Conservation (phyloP, 805 yeast genomes). For the Saccharomycopsis fibuligera region DNA sequence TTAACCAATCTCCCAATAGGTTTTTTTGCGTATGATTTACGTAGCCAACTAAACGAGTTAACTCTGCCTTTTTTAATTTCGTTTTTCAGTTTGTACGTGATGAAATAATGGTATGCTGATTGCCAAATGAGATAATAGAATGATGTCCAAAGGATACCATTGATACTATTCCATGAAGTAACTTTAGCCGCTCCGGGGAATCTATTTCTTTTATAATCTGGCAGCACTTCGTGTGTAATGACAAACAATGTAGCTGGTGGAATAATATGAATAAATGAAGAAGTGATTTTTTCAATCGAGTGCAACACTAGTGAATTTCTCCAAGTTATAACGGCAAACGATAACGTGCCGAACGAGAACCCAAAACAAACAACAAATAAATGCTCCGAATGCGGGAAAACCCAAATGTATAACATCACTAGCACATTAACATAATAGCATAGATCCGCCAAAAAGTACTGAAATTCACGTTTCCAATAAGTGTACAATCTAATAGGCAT, state of each 20-base stretch:
- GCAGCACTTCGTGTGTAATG: conserved; percentile 69
- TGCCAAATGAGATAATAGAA: conserved; percentile 87
- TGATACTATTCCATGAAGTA: conserved; percentile 62
- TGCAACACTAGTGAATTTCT: conserved; percentile 88
- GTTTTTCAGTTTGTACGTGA: conserved; percentile 71
- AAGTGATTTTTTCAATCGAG: conserved; percentile 85
- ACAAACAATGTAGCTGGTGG: conserved; percentile 88
- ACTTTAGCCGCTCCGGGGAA: conserved; percentile 78
- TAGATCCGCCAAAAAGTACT: conserved; percentile 84
- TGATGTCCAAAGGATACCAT: conserved; percentile 74
- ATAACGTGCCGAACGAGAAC: conserved; percentile 78
- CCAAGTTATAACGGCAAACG: conserved; percentile 96
- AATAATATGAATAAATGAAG: conserved; percentile 82
- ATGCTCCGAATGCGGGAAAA: conserved; percentile 64
- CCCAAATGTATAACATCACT: conserved; percentile 70
- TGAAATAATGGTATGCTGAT: conserved; percentile 81
- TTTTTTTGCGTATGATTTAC: conserved; percentile 60
- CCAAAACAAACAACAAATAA: conserved; percentile 81
- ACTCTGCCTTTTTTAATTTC: conserved; percentile 80
- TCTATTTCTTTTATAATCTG: conserved; percentile 41
- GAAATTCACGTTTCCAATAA: conserved; percentile 71
- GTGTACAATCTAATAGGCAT: conserved; percentile 84
- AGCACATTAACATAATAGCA: conserved; percentile 85
- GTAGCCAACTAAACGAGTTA: conserved; percentile 81
- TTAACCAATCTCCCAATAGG: conserved; percentile 73